Evolutionary conservation across 2,329 filamentous ascomycete species (phyloP).

Genomic region (Calonectria honghensis): DNA sequence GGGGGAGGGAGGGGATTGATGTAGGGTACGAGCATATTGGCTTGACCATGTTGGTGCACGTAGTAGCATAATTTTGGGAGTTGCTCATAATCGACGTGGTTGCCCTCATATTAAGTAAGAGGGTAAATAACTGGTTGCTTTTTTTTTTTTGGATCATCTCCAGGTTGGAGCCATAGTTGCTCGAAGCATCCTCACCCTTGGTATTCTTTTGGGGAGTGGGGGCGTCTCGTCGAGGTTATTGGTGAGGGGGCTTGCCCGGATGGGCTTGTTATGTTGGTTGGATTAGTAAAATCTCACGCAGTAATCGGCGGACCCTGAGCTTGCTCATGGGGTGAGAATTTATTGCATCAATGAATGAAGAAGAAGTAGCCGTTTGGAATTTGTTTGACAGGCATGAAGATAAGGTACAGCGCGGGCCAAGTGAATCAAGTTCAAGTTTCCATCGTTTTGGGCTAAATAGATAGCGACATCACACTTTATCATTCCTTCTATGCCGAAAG

Average conservation of each 20-base stretch:
- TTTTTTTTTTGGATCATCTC: not conserved
- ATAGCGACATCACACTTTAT: not conserved
- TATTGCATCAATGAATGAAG: not conserved
- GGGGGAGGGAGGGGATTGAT: not conserved
- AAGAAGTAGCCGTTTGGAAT: not conserved
- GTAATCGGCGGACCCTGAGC: not conserved
- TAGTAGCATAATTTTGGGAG: not conserved
- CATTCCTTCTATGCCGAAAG: not conserved
- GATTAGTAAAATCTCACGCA: not conserved
- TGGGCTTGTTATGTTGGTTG: not conserved
- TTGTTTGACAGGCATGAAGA: not conserved
- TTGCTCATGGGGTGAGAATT: not conserved
- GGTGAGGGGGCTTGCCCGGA: not conserved
- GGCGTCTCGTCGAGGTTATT: not conserved
- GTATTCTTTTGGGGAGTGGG: not conserved
- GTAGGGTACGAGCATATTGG: not conserved
- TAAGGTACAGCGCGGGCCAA: not conserved
- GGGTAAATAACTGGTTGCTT: not conserved
- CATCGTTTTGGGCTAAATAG: not conserved
- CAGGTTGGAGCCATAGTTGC: too few species aligned
- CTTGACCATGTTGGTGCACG: not conserved
- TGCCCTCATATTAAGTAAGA: not conserved
- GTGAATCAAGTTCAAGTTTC: not conserved
- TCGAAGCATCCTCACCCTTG: not conserved
- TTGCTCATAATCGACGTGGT: not conserved